Conservation (phyloP, 805 yeast species). For the Barnettozyma sp. region DNA sequence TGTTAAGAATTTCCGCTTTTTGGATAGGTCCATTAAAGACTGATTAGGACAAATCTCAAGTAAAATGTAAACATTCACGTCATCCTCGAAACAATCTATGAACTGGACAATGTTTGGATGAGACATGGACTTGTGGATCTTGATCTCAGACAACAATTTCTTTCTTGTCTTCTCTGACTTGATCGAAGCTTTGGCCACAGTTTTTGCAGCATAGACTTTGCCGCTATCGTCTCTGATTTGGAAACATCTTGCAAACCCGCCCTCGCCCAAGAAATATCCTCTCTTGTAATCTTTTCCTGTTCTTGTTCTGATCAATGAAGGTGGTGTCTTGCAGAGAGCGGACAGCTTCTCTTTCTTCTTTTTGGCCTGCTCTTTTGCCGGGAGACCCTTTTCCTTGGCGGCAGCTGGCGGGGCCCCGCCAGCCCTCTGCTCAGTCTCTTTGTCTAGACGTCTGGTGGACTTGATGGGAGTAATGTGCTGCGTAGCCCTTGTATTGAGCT, state of each 20-base stretch:
- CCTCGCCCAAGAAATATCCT: constrained; percentile 91
- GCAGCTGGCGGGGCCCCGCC: too few species aligned
- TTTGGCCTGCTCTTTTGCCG: constrained; percentile 34
- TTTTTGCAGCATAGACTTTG: constrained; percentile 87
- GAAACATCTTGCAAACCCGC: constrained; percentile 98
- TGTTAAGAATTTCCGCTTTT: constrained; percentile 72
- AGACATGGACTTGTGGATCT: constrained; percentile 83
- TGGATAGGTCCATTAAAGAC: constrained; percentile 85
- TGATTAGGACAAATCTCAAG: constrained; percentile 94
- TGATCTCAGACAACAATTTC: constrained; percentile 85
- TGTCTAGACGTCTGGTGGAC: constrained; percentile 23
- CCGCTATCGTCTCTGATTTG: constrained; percentile 92
- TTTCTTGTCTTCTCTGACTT: constrained; percentile 81
- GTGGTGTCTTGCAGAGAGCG: constrained; percentile 93
- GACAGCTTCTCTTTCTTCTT: constrained; percentile 87
- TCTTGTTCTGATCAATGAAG: constrained; percentile 82
- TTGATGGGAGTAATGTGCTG: constrained; percentile 24
- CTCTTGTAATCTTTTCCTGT: constrained; percentile 84
- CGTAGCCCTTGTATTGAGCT: constrained; percentile 28
- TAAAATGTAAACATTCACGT: constrained; percentile 84
- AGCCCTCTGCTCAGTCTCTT: constrained; percentile 15
- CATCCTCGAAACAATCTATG: constrained; percentile 96
- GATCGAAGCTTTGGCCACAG: constrained; percentile 93
- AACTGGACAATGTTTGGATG: constrained; percentile 91
- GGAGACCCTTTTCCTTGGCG: constrained; percentile 22